These are phyloP conservation scores for Trichocladium uniseriatum DNA, from an alignment of 495 filamentous ascomycete species.

Conservation along the genomic window DNA sequence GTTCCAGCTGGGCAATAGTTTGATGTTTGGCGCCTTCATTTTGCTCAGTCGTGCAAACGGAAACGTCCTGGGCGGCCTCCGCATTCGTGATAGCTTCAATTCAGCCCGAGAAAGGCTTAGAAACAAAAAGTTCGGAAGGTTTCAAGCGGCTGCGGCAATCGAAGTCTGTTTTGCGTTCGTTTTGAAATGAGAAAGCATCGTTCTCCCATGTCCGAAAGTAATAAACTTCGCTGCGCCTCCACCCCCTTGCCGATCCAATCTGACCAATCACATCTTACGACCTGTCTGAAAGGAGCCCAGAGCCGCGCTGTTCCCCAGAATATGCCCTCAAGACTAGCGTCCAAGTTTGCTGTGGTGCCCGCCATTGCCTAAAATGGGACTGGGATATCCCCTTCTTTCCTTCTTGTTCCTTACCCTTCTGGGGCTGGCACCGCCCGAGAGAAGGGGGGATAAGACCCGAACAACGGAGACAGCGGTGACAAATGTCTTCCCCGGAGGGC, in stretches of 20 bases:
- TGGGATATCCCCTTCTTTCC: slow-evolving; percentile 8
- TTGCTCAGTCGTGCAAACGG: background rate
- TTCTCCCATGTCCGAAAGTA: too few relatives aligned
- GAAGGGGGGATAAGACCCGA: background rate
- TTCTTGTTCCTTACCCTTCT: slow-evolving; percentile 4
- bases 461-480: slow-evolving; percentile 1
- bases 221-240: slow-evolving; percentile 6
- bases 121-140: background rate
- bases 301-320: slow-evolving; percentile 10
- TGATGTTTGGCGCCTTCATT: too few relatives aligned
- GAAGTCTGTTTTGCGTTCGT: background rate
- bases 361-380: background rate
- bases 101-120: background rate
- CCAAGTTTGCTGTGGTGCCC: slow-evolving; percentile 1
- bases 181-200: background rate
- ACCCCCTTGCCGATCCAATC: background rate
- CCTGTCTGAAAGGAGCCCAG: background rate
- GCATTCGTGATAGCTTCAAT: background rate
- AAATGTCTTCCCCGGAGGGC: slow-evolving; percentile 4
- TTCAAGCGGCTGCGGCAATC: slow-evolving; percentile 5
- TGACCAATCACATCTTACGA: slow-evolving; percentile 3
- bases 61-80: slow-evolving; percentile 10
- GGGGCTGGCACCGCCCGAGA: background rate
- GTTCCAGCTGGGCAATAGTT: slow-evolving; percentile 5
- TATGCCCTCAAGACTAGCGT: slow-evolving; percentile 4